Evolutionary conservation across 352 stramenopile species (phyloP).

Genomic region (Plasmopara viticola): DNA sequence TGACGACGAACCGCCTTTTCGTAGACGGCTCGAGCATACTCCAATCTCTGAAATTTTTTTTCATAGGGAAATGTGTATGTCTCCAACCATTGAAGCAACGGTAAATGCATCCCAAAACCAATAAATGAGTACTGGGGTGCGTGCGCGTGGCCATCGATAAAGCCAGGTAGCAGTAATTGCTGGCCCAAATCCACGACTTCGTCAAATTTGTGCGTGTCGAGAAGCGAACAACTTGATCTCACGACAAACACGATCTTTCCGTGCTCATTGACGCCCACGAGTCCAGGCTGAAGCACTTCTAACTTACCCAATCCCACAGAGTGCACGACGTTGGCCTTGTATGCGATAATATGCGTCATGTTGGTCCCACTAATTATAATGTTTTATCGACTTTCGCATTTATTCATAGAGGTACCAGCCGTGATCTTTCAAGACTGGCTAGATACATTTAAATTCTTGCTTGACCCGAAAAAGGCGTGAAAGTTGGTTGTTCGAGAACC

Average conservation of each 20-base stretch:
- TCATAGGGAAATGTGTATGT: conserved; percentile 94
- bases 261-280: conserved; percentile 40
- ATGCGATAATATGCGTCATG: conserved; percentile 42
- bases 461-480: too few species aligned
- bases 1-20: conserved; percentile 82
- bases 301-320: conserved; percentile 50
- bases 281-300: conserved; percentile 52
- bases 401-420: too few species aligned
- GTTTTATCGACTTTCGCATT: too few species aligned
- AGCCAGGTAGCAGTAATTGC: conserved; percentile 87
- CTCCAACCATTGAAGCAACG: conserved; percentile 91
- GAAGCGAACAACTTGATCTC: conserved; percentile 6
- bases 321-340: conserved; percentile 76
- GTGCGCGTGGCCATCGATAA: conserved; percentile 92
- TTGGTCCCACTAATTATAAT: too few species aligned
- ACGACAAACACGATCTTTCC: conserved; percentile 24
- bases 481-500: too few species aligned
- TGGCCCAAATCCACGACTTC: conserved; percentile 64
- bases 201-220: conserved; percentile 31
- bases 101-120: conserved; percentile 90
- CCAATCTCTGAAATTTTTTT: conserved; percentile 54
- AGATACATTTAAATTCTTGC: too few species aligned
- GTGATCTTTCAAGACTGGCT: too few species aligned
- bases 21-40: conserved; percentile 82
- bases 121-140: conserved; percentile 92